Conservation (phyloP, 345 rosid species). For the Euphorbia peplus region DNA sequence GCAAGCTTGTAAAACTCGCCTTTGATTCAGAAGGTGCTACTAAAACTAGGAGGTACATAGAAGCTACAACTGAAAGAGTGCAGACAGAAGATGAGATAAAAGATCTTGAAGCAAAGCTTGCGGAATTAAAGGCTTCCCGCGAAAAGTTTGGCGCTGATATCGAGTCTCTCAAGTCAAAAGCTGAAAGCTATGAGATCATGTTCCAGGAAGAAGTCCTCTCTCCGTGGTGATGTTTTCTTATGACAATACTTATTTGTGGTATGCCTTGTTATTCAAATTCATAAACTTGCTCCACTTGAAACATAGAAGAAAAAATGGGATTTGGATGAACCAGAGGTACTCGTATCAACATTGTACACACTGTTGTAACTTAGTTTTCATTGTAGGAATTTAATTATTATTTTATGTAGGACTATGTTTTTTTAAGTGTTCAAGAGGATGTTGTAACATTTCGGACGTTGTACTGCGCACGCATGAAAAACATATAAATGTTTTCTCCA, state of each 20-base stretch:
- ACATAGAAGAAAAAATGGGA: background rate
- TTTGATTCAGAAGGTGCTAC: slow-evolving; percentile 47
- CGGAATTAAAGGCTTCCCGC: slow-evolving; percentile 42
- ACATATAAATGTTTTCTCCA: background rate
- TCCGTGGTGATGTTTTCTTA: slow-evolving; percentile 45
- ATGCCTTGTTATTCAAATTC: slow-evolving; percentile 4
- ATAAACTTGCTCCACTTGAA: slow-evolving; percentile 10
- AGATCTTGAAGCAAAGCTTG: slow-evolving; percentile 46
- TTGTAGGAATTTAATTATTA: background rate
- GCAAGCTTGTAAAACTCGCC: slow-evolving; percentile 42
- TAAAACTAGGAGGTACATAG: slow-evolving; percentile 48
- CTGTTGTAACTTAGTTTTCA: background rate
- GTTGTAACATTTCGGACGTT: slow-evolving; percentile 8
- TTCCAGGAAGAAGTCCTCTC: slow-evolving; percentile 49
- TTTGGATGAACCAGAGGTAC: background rate
- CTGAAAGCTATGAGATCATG: slow-evolving; percentile 44
- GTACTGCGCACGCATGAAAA: slow-evolving; percentile 4
- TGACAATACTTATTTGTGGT: background rate
- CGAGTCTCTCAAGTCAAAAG: slow-evolving; percentile 37
- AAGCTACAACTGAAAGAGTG: slow-evolving; percentile 43
- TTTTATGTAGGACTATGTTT: too few species aligned
- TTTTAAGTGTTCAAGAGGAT: background rate
- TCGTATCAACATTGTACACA: background rate
- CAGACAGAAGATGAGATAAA: slow-evolving; percentile 38
- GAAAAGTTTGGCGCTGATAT: slow-evolving; percentile 38